Evolutionary conservation across 768 basidiomycete species (phyloP).

Genomic region (Saitozyma podzolica): DNA sequence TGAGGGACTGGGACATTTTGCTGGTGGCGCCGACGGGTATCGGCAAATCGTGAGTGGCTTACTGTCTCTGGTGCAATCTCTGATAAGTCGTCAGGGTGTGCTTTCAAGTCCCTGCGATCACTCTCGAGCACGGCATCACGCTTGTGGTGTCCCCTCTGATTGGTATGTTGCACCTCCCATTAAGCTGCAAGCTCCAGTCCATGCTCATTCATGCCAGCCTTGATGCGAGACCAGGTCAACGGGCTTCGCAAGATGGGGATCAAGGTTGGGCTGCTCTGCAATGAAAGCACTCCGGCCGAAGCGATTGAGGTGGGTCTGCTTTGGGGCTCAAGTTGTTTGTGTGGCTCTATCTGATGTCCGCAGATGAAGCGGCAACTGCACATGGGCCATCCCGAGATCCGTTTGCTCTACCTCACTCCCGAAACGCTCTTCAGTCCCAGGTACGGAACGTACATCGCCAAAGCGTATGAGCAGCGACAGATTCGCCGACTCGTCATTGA

Average conservation of each 20-base stretch:
- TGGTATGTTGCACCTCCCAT: conserved; percentile 21
- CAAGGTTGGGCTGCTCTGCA: conserved; percentile 40
- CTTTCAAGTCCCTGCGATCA: conserved; percentile 50
- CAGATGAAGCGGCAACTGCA: conserved; percentile 44
- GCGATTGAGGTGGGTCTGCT: conserved; percentile 23
- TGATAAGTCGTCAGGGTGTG: conserved; percentile 34
- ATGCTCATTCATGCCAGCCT: conserved; percentile 16
- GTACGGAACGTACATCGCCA: conserved; percentile 27
- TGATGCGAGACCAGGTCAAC: conserved; percentile 50
- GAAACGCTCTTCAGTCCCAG: conserved; percentile 40
- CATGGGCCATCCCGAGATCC: conserved; percentile 44
- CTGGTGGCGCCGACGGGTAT: conserved; percentile 51
- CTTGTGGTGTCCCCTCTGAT: conserved; percentile 50
- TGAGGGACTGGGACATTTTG: conserved; percentile 46
- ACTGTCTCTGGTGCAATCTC: background rate
- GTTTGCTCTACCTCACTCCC: conserved; percentile 50
- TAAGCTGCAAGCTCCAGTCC: background rate
- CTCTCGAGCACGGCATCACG: conserved; percentile 46
- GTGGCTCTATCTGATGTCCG: background rate
- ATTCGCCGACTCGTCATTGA: conserved; percentile 51
- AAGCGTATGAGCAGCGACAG: conserved; percentile 43
- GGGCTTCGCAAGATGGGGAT: conserved; percentile 32
- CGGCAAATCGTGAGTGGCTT: conserved; percentile 46
- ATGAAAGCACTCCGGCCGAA: conserved; percentile 27
- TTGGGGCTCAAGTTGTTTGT: background rate